These are phyloP conservation scores for Lotmaria passim DNA, from an alignment of 208 protist genomes.

Conservation along the genomic window DNA sequence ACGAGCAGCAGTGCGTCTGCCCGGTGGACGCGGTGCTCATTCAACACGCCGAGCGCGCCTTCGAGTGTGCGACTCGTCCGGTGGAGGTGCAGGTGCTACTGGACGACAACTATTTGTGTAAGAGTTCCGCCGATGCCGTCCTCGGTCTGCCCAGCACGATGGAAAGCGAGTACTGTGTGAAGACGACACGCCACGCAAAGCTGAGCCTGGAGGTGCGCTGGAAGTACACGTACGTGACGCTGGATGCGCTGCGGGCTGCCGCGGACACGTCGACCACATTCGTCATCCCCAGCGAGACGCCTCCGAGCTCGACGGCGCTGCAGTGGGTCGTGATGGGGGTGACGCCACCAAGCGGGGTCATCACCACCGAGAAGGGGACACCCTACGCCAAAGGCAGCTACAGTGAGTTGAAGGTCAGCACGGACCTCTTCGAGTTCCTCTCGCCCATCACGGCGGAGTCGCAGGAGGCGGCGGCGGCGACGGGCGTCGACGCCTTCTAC, in stretches of 20 bases:
- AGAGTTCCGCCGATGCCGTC: constrained; percentile 26
- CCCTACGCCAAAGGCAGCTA: constrained; percentile 17
- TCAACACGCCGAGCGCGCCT: background rate
- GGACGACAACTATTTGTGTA: constrained; percentile 35
- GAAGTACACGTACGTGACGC: constrained; percentile 11
- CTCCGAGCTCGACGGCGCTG: background rate
- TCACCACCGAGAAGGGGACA: background rate
- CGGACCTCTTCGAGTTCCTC: constrained; percentile 25
- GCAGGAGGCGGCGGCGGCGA: background rate
- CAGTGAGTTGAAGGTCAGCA: constrained; percentile 16
- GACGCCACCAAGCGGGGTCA: background rate
- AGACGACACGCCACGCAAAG: constrained; percentile 13
- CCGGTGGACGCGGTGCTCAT: constrained; percentile 28
- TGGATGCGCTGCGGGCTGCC: constrained; percentile 12
- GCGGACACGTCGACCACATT: background rate
- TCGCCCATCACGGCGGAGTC: constrained; percentile 4
- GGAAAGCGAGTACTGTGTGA: constrained; percentile 34
- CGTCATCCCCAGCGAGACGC: background rate
- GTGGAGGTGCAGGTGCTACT: constrained; percentile 40
- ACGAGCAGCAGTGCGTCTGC: constrained; percentile 35
- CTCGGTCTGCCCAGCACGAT: constrained; percentile 38
- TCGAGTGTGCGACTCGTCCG: constrained; percentile 22
- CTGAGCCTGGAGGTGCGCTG: constrained; percentile 14
- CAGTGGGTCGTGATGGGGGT: constrained; percentile 18
- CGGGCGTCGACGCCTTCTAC: constrained; percentile 16